Base-by-base conservation (phyloP, 2,329 filamentous ascomycete genomes). In the Aspergillus unguis region DNA sequence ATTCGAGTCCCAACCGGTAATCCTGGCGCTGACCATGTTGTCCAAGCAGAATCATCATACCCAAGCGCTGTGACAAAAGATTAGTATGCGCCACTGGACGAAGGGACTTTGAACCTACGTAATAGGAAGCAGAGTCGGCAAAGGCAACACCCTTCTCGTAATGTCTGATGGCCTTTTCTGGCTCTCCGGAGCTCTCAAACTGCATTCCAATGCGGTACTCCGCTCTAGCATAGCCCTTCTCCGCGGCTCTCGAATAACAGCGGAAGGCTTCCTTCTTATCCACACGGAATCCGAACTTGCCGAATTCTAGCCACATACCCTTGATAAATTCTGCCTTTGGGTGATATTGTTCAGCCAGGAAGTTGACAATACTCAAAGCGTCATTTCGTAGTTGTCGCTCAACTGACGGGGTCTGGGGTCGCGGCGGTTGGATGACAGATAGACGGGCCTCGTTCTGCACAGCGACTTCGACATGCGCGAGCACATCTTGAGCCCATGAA, bases 171-270 rank as follows among this genome's bases (percentile, higher is more conserved):
- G 94, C 94, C 70, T 95, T 96, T 57, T 86, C 81, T 55, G 91
- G 86, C 65, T 99, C 92, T 66, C 95, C 95, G 4, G 91, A 92
- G 69, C 88, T 91, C 74, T 99, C 94, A 69, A 92, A 97, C 52
- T 96, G 87, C 92, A 97, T 99, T 57, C 94, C 94, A 75, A 99
- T 95, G 43, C 94, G 85, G 71, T 99, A 99, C 71, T 97, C 90
- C 23, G 94, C 92, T 62, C 94, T 82, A 25, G 87, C 84, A 73
- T 92, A 95, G 53, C 90, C 90, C 62, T 89, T 85, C 62, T 92
- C 87, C 29, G 90, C 87, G n/a, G 94, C 89, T 63, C 86, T 81
- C 57, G 85, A 85, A 74, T 97, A 99, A 64, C 87, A 88, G 56
- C 85, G 76, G 69, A 95, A 97, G 6, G 94, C 92, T 74, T 96